Conservation (phyloP, 164 flowering plant species). For the Macadamia tetraphylla region DNA sequence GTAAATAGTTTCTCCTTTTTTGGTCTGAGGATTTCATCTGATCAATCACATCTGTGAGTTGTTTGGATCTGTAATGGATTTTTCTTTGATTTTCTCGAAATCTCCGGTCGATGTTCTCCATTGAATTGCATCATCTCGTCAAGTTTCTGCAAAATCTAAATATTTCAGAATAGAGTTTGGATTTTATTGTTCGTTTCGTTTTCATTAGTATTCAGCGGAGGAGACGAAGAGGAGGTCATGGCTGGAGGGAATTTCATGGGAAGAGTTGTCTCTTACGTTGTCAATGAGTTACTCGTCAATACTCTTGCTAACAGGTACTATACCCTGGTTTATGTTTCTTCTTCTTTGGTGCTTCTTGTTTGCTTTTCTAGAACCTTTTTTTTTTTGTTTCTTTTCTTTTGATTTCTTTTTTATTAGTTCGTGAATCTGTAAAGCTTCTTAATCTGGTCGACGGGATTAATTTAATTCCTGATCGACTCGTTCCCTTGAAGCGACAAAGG, state of each 20-base stretch:
- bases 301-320: slow-evolving; percentile 68
- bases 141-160: too few relatives aligned
- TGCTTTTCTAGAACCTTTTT: neutral
- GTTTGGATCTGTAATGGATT: too few relatives aligned
- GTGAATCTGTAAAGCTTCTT: slow-evolving; percentile 49
- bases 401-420: neutral
- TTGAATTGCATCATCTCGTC: too few relatives aligned
- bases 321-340: neutral
- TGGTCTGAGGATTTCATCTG: too few relatives aligned
- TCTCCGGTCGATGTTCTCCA: too few relatives aligned
- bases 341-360: neutral
- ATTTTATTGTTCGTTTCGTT: too few relatives aligned
- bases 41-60: too few relatives aligned
- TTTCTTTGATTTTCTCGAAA: too few relatives aligned
- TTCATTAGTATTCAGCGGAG: too few relatives aligned
- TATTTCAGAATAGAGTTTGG: neutral
- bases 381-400: neutral
- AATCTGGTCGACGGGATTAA: slow-evolving; percentile 28
- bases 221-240: slow-evolving; percentile 16
- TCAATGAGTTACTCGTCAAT: slow-evolving; percentile 57
- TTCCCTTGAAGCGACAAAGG: slow-evolving; percentile 21
- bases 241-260: slow-evolving; percentile 62
- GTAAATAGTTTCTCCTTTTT: too few relatives aligned
- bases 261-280: slow-evolving; percentile 53
- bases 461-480: slow-evolving; percentile 23